These are phyloP conservation scores for Porodaedalea pini DNA, from an alignment of 1,284 basidiomycete species.

Conservation along the genomic window DNA sequence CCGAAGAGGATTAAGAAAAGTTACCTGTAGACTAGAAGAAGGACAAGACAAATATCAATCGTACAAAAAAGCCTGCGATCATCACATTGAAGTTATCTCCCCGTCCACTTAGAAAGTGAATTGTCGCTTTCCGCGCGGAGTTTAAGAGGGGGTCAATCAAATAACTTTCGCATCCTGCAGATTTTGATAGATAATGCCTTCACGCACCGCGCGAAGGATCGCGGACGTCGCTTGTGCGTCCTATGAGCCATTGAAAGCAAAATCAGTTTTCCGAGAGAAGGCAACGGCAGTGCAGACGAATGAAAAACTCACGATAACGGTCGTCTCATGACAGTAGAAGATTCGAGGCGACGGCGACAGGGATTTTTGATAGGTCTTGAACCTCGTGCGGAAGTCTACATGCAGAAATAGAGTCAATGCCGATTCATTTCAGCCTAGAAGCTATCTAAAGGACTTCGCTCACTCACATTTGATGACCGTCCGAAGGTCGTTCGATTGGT, in stretches of 20 bases:
- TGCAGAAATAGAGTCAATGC: neutral
- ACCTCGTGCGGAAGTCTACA: neutral
- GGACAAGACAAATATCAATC: no score
- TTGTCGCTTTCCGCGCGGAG: no score
- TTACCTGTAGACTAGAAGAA: no score
- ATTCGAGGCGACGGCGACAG: slow-evolving; percentile 2
- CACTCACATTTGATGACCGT: slow-evolving; percentile 36
- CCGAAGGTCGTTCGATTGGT: slow-evolving; percentile 36
- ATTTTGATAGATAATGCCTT: slow-evolving; percentile 2
- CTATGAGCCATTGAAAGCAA: no score
- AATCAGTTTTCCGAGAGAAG: neutral
- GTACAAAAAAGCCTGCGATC: no score
- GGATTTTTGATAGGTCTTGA: neutral
- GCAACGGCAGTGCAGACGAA: neutral
- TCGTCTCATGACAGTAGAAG: slow-evolving; percentile 21
- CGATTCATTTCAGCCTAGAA: neutral
- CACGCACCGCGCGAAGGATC: neutral
- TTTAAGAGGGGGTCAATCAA: no score
- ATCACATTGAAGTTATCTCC: no score
- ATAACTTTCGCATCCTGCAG: neutral
- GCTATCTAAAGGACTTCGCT: neutral
- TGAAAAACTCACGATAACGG: slow-evolving; percentile 16
- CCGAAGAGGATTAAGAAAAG: no score
- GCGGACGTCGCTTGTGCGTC: no score
- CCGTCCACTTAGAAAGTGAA: no score